These are phyloP conservation scores for Rosa lucieae DNA, from an alignment of 306 rosid genomes.

Conservation along the genomic window DNA sequence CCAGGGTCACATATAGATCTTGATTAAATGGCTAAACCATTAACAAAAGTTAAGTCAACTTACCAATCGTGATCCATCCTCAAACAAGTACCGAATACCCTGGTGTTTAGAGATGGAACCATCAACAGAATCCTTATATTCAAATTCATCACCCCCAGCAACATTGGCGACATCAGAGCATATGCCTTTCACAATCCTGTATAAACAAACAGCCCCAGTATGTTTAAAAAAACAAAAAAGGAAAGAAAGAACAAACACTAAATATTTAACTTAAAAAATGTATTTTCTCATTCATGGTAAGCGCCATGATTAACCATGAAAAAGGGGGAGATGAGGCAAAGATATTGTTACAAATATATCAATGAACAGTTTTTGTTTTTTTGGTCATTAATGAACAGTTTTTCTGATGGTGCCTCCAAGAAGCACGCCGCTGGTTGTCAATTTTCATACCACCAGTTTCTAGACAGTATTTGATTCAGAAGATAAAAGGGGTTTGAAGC, in stretches of 20 bases:
- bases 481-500: background rate
- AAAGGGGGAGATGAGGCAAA: background rate
- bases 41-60: constrained; percentile 33
- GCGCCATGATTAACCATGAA: background rate
- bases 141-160: constrained; percentile 82
- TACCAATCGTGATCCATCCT: constrained; percentile 99
- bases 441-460: background rate
- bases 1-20: background rate
- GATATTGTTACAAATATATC: background rate
- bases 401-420: too few species aligned
- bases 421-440: background rate
- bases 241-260: background rate
- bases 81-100: constrained; percentile 93
- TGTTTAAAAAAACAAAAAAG: background rate
- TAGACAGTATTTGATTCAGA: background rate
- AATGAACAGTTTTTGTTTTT: background rate
- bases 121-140: constrained; percentile 93
- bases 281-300: background rate
- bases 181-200: constrained; percentile 70
- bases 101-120: constrained; percentile 92
- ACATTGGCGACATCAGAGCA: constrained; percentile 75
- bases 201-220: background rate
- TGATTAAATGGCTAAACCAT: constrained; percentile 9
- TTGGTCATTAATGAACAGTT: too few species aligned
- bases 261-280: background rate